Evolutionary conservation across 2,329 filamentous ascomycete species (phyloP).

Genomic region (Lecanicillium sp.): DNA sequence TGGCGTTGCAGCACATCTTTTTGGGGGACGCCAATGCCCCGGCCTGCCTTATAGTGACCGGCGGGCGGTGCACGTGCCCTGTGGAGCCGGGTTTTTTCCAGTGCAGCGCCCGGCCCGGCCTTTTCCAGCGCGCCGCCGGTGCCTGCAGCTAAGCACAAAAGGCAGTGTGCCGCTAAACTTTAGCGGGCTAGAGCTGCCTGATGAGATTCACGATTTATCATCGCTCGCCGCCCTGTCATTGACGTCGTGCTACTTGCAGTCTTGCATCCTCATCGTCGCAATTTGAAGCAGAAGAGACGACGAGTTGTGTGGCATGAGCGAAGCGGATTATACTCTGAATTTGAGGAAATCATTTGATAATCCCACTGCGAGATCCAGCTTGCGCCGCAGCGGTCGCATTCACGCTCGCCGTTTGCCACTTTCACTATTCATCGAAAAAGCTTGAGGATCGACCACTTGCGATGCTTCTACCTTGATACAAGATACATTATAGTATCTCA

Average conservation of each 20-base stretch:
- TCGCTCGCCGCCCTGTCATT: background rate
- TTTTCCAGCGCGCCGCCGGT: no score
- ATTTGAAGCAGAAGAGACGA: background rate
- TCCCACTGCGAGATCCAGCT: no score
- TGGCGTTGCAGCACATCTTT: no score
- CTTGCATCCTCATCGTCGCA: background rate
- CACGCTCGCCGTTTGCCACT: slow-evolving; percentile 5
- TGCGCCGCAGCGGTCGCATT: background rate
- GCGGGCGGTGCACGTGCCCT: slow-evolving; percentile 6
- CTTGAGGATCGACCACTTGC: no score
- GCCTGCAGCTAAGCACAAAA: no score
- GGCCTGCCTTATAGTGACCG: no score
- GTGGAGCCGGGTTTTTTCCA: background rate
- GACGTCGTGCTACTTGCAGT: no score
- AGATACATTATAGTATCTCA: background rate
- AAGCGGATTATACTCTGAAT: background rate
- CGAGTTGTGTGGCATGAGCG: no score
- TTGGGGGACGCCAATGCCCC: no score
- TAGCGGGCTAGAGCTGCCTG: background rate
- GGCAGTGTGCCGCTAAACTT: background rate
- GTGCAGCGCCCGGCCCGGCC: no score
- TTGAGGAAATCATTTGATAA: background rate
- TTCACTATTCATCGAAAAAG: background rate
- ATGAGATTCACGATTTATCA: slow-evolving; percentile 6
- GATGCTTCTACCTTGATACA: background rate